Evolutionary conservation across 2,329 filamentous ascomycete genomes (phyloP), one percentile per base, ranked within the genome.

Genomic region (Nemania diffusa): DNA sequence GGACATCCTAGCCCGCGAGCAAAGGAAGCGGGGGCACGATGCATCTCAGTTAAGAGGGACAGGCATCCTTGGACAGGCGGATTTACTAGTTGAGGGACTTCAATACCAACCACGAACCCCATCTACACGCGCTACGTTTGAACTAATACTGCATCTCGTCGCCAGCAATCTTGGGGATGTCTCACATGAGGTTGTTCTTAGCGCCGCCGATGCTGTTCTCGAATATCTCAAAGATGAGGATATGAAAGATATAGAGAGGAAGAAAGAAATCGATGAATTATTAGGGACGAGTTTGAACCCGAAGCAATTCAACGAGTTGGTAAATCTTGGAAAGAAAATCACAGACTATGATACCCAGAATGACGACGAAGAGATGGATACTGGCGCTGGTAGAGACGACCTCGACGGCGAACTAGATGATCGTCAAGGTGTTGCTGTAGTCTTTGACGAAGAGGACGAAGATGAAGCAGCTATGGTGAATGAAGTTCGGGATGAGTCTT

Each of bases 331-430:
- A 71, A 99, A 99, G 84, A 99, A 99, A 82, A 97, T 99, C 70
- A 99, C 96, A 57, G 96, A 99, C 79, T 99, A 98, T 80, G 92
- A 98, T 80, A 92, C 92, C 44, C 94, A 98, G 78, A 95, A 98
- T 71, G 96, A 97, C 34, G 94, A 98, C 70, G 95, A 97, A 72
- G 90, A 94, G 65, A 92, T 93, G 84, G 91, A 88, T 32, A 90
- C 91, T 74, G 91, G 88, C 65, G 86, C 88, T 29, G 86, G 84
- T 24, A 88, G 84, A 20, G 92, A 87, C 63, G 84, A 83, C 3
- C 89, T 88, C 69, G 87, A 90, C 52, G 91, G 88, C 32, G 94
- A 97, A 78, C 88, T 97, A 57, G 96, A 97, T 75, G 94, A 97
- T 74, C 90, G 93, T 57, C 94, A 99, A 79, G 96, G 96, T 84